These are phyloP conservation scores for Cladobotryum mycophilum DNA, from an alignment of 2,329 filamentous ascomycete species.

Conservation along the genomic window DNA sequence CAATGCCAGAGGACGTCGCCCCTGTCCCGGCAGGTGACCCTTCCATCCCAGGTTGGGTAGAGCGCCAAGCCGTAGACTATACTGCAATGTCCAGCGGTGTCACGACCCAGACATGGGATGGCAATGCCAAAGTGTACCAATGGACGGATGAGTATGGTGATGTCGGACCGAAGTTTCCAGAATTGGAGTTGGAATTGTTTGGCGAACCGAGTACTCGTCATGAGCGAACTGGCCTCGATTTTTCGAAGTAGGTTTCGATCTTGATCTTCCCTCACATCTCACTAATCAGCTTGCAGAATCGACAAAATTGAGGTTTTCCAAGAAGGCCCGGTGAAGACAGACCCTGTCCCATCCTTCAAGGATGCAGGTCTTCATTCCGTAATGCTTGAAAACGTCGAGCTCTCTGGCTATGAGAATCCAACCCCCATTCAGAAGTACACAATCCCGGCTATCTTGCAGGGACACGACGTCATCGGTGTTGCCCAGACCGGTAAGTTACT, in stretches of 20 bases:
- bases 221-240: conserved; percentile 51
- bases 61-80: conserved; percentile 45
- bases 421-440: conserved; percentile 86
- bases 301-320: conserved; percentile 48
- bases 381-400: conserved; percentile 69
- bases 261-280: background rate
- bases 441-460: conserved; percentile 70
- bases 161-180: conserved; percentile 62
- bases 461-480: conserved; percentile 78
- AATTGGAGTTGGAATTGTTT: conserved; percentile 74
- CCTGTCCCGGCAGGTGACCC: conserved; percentile 31
- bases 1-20: background rate
- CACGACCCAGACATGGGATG: conserved; percentile 35
- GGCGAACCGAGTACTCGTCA: conserved; percentile 46
- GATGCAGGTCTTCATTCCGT: conserved; percentile 79
- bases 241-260: conserved; percentile 49
- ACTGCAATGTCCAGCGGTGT: conserved; percentile 18
- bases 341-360: conserved; percentile 54
- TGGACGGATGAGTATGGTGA: conserved; percentile 85
- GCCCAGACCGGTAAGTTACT: conserved; percentile 73
- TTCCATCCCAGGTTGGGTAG: conserved; percentile 38
- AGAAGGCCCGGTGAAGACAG: conserved; percentile 48
- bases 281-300: conserved; percentile 40
- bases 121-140: conserved; percentile 64
- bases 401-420: conserved; percentile 63